Conservation (phyloP, 2,329 filamentous ascomycete genomes). For the Alternaria arbusti region DNA sequence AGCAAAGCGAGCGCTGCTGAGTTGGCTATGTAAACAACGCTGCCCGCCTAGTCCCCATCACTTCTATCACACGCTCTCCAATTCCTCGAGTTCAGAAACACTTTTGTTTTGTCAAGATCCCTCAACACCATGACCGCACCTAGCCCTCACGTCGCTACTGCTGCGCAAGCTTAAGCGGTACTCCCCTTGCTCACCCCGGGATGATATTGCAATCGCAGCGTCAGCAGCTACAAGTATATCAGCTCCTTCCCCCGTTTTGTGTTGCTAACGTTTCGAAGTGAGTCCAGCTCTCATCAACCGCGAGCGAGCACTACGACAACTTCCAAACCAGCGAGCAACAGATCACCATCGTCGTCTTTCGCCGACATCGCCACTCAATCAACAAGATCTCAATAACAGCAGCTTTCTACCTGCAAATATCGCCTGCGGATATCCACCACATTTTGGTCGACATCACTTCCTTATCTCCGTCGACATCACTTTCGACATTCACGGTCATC, state of each 20-base stretch:
- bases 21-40: conserved; percentile 7
- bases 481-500: neutral
- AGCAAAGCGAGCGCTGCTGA: neutral
- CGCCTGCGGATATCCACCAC: neutral
- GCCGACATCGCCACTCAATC: neutral
- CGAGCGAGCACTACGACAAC: neutral
- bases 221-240: conserved; percentile 1
- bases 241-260: neutral
- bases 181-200: neutral
- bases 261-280: neutral
- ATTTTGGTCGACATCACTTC: no score
- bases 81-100: neutral
- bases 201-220: neutral
- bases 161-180: neutral
- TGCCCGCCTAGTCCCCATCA: neutral
- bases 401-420: neutral
- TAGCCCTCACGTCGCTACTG: neutral
- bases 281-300: neutral
- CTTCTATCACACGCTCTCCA: neutral
- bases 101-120: neutral
- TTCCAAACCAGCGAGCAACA: neutral
- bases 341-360: neutral
- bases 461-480: neutral
- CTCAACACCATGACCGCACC: neutral
- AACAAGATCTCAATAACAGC: no score